These are phyloP conservation scores for Nakazawaea molendinolei DNA, from an alignment of 805 yeast genomes.

Conservation along the genomic window DNA sequence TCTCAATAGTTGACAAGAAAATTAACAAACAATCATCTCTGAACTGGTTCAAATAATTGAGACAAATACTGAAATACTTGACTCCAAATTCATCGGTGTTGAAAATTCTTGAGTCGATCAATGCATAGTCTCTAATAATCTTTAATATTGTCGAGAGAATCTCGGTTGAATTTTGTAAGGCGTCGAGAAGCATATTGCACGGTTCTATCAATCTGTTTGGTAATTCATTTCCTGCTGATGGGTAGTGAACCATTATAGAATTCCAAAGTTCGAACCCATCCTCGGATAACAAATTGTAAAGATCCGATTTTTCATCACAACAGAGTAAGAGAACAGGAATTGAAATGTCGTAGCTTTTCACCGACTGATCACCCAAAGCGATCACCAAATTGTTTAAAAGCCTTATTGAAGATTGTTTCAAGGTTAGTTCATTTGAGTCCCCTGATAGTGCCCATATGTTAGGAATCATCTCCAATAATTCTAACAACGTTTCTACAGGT, in stretches of 20 bases:
- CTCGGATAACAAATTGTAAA: slow-evolving; percentile 57
- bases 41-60: slow-evolving; percentile 50
- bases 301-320: slow-evolving; percentile 55
- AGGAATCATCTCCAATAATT: slow-evolving; percentile 55
- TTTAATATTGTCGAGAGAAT: slow-evolving; percentile 58
- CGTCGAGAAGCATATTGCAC: slow-evolving; percentile 48
- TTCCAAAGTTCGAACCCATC: slow-evolving; percentile 87
- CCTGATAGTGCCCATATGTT: slow-evolving; percentile 64
- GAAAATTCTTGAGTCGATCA: slow-evolving; percentile 39
- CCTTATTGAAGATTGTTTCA: slow-evolving; percentile 46
- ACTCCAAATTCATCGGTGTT: slow-evolving; percentile 26
- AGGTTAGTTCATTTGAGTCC: slow-evolving; percentile 34
- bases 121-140: slow-evolving; percentile 55
- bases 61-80: slow-evolving; percentile 40
- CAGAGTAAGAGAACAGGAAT: slow-evolving; percentile 57
- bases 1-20: slow-evolving; percentile 48
- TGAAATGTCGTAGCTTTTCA: slow-evolving; percentile 43
- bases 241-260: slow-evolving; percentile 57
- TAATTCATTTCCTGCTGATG: slow-evolving; percentile 26
- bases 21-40: slow-evolving; percentile 65
- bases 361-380: slow-evolving; percentile 49
- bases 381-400: slow-evolving; percentile 48
- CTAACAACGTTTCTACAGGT: slow-evolving; percentile 41
- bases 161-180: slow-evolving; percentile 67
- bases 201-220: slow-evolving; percentile 35